Evolutionary conservation across 352 stramenopile species (phyloP).

Genomic region (Globisporangium mamillatum): DNA sequence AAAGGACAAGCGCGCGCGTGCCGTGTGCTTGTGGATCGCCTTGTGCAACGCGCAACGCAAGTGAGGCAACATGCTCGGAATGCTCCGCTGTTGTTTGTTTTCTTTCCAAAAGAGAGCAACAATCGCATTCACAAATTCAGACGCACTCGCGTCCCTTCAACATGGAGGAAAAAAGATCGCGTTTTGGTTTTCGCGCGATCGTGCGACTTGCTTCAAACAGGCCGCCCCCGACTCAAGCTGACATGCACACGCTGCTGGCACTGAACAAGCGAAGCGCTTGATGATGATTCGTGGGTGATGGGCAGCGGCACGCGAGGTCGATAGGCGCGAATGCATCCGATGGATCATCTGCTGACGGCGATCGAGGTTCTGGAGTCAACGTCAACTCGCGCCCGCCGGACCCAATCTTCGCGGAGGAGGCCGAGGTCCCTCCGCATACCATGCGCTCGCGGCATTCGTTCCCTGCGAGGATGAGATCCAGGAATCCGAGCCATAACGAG

Average conservation of each 20-base stretch:
- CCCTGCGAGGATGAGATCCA: not conserved
- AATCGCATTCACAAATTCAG: not conserved
- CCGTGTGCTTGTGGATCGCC: not conserved
- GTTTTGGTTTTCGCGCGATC: not conserved
- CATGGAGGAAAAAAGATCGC: constrained; percentile 7
- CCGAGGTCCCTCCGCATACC: not conserved
- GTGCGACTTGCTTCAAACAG: not conserved
- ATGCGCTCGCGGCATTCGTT: not conserved
- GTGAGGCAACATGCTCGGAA: not conserved
- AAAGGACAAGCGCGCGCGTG: not conserved
- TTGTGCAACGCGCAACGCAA: not conserved
- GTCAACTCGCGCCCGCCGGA: not conserved
- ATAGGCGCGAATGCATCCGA: not conserved
- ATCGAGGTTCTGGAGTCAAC: not conserved
- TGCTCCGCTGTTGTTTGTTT: not conserved
- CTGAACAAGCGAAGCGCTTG: not conserved
- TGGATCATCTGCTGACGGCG: not conserved
- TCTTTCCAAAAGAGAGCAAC: not conserved
- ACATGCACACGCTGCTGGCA: no score
- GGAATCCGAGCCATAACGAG: not conserved
- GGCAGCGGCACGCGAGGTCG: not conserved
- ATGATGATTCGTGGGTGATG: not conserved
- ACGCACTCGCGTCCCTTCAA: not conserved
- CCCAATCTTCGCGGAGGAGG: not conserved
- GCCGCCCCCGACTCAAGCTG: not conserved